Percentiles rank a stretch among this genome's conserved stretches.
Conservation (phyloP, 345 rosid species). For the Cochlearia excelsa region DNA sequence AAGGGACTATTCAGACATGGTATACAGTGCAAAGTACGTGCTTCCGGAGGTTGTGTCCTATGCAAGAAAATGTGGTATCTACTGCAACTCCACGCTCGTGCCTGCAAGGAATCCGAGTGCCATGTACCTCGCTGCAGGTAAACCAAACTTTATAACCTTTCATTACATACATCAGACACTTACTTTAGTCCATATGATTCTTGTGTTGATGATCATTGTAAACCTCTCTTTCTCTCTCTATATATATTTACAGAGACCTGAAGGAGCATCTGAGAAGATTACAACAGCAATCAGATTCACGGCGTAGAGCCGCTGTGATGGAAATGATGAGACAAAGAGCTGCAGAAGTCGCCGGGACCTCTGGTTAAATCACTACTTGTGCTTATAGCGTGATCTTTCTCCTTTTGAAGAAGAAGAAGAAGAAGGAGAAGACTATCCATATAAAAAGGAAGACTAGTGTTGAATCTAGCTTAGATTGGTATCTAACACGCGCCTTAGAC, state of each 20-base stretch:
- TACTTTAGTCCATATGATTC: not conserved
- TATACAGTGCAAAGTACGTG: constrained; percentile 78
- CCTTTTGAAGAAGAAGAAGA: no score
- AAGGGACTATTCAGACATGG: constrained; percentile 97
- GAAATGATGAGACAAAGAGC: constrained; percentile 99
- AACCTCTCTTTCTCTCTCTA: constrained; percentile 10
- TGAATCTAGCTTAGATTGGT: no score
- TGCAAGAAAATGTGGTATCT: constrained; percentile 99
- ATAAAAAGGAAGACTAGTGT: no score
- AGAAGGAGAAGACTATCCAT: no score
- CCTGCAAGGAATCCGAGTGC: constrained; percentile 95
- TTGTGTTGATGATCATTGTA: constrained; percentile 17
- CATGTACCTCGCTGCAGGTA: constrained; percentile 98
- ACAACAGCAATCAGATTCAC: constrained; percentile 94
- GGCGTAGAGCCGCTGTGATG: constrained; percentile 98
- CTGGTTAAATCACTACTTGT: constrained; percentile 32
- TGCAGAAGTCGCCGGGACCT: constrained; percentile 90
- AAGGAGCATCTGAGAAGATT: constrained; percentile 90
- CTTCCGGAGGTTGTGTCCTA: constrained; percentile 88
- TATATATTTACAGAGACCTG: constrained; percentile 60
- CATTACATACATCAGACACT: no score
- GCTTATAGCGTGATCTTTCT: no score
- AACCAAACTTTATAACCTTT: not conserved
- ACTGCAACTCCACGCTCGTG: constrained; percentile 95
- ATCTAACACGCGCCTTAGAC: no score